phyloP scores from a whole-genome alignment of 805 yeast species.

The Cyberlindnera galapagoensis region DNA sequence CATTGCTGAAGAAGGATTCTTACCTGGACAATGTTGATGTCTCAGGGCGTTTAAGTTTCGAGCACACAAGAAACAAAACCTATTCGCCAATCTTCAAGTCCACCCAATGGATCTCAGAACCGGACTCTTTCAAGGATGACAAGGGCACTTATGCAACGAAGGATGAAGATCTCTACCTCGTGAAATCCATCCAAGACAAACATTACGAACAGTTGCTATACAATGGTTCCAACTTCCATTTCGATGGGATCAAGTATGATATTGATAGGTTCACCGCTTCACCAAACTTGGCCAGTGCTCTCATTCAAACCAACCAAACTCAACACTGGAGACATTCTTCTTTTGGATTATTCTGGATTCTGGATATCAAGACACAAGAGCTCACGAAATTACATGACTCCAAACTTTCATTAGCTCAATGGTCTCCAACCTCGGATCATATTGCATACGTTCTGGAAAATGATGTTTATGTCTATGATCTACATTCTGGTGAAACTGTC shows the following conservation, averaged over 20 bases:
- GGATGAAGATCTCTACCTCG: slow-evolving; percentile 41
- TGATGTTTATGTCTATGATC: slow-evolving; percentile 55
- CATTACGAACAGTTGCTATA: slow-evolving; percentile 40
- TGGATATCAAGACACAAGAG: slow-evolving; percentile 25
- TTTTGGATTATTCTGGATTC: slow-evolving; percentile 37
- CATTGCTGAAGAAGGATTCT: too few species aligned
- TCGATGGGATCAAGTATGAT: slow-evolving; percentile 32
- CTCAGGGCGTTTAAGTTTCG: too few species aligned
- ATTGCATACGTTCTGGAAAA: slow-evolving; percentile 65
- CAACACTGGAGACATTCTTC: slow-evolving; percentile 54
- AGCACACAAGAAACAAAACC: slow-evolving; percentile 45
- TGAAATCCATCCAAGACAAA: slow-evolving; percentile 44
- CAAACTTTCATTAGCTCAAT: slow-evolving; percentile 43
- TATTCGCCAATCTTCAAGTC: slow-evolving; percentile 46
- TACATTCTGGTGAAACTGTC: slow-evolving; percentile 22
- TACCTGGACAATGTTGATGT: not conserved
- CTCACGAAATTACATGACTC: slow-evolving; percentile 25
- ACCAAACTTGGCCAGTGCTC: slow-evolving; percentile 54
- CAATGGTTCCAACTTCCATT: slow-evolving; percentile 40
- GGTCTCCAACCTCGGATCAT: slow-evolving; percentile 67
- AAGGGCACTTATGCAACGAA: slow-evolving; percentile 60
- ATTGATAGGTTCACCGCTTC: slow-evolving; percentile 57
- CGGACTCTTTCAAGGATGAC: slow-evolving; percentile 44
- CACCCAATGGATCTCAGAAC: slow-evolving; percentile 64
- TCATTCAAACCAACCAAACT: slow-evolving; percentile 53